Evolutionary conservation across 2,329 filamentous ascomycete genomes (phyloP), one percentile per base, ranked within the genome.

Genomic region (Cercospora brassicicola): DNA sequence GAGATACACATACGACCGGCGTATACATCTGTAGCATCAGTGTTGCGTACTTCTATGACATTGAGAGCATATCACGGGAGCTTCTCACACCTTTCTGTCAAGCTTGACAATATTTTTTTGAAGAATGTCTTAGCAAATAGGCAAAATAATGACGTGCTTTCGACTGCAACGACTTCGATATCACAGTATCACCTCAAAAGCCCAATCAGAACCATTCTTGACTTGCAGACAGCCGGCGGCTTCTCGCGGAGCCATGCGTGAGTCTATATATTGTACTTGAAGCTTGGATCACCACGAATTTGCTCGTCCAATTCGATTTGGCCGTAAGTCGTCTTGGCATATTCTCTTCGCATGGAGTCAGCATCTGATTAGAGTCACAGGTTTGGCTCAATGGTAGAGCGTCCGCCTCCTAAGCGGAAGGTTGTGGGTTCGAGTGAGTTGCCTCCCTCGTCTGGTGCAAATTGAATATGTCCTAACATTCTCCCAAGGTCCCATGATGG

Each of bases 331-430:
- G 48, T n/a, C 42, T 48, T 48, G 42, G 42, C 42, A 20, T 20
- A 45, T n/a, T 20, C 7, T 45, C 8, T 15, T 1, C 5, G 33
- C 33, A 13, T 36, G 0, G 13, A 5, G 1, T 5, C 33, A 36
- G 13, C 33, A 13, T 15, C 33, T 36, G 13, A 36, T 4, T 5
- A 36, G 33, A 36, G 33, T 15, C 13, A 36, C 13, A 36, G 33
- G 55, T 36, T 69, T 69, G 67, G 67, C 66, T 66, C 65, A 68
- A 69, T 67, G 69, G 69, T 71, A 71, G 69, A 71, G 69, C 69
- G 69, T 71, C 69, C 67, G 69, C 69, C 69, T 71, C 69, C 69
- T 71, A 71, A 71, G 69, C 69, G 67, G 69, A 71, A 71, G 69
- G 68, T 70, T 70, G 68, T 66, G 68, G 62, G 67, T 68, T 68